Evolutionary conservation across 176 grass and related monocot species (phyloP).

Genomic region (Zoysia japonica): DNA sequence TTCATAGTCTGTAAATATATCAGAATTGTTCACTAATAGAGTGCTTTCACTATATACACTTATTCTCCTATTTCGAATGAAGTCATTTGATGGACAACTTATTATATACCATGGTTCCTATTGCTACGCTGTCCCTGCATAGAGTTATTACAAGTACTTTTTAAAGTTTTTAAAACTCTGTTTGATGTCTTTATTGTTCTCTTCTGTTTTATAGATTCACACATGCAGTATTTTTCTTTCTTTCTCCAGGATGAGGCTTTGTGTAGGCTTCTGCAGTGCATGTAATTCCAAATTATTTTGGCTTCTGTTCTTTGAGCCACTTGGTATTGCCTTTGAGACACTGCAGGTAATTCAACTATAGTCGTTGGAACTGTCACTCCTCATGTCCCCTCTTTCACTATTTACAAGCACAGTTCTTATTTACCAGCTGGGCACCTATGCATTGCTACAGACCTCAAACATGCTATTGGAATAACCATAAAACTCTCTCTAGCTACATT

Average conservation of each 20-base stretch:
- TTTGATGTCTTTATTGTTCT: not conserved
- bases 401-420: not conserved
- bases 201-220: conserved; percentile 39
- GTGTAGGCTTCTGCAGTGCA: conserved; percentile 64
- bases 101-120: not conserved
- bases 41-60: not conserved
- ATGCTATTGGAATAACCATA: not conserved
- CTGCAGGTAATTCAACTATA: conserved; percentile 74
- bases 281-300: conserved; percentile 86
- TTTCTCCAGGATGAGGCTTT: conserved; percentile 86
- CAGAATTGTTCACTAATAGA: not conserved
- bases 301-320: conserved; percentile 91
- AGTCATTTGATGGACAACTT: not conserved
- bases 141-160: not conserved
- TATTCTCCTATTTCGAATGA: conserved; percentile 1
- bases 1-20: not conserved
- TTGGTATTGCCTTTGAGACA: conserved; percentile 92
- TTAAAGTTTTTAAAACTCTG: conserved; percentile 18
- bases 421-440: not conserved
- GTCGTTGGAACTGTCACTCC: conserved; percentile 8
- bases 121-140: not conserved
- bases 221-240: conserved; percentile 24
- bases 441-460: not conserved
- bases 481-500: not conserved
- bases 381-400: conserved; percentile 12